A percentile compares a stretch with the other conserved stretches of the same genome.
Conservation (phyloP, 2,329 filamentous ascomycete species). For the Colletotrichum orchidophilum region DNA sequence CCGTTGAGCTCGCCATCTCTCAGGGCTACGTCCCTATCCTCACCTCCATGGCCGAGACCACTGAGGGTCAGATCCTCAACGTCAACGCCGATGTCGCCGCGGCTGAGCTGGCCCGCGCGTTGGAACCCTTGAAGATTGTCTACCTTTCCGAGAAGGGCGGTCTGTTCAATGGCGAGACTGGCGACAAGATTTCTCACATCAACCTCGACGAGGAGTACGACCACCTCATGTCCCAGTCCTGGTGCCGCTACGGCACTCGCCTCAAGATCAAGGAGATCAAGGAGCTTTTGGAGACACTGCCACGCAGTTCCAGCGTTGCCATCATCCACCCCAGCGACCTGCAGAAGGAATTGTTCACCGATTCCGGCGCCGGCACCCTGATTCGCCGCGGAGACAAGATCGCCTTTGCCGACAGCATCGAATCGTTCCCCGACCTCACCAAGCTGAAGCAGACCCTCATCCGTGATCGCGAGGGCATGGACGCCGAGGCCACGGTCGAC, state of each 20-base stretch:
- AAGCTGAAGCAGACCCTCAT: conserved; percentile 85
- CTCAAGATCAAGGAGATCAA: conserved; percentile 99
- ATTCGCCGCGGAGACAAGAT: conserved; percentile 94
- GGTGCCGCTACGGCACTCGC: conserved; percentile 94
- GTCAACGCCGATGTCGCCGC: conserved; percentile 98
- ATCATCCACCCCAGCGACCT: conserved; percentile 97
- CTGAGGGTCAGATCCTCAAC: conserved; percentile 91
- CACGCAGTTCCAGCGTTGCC: conserved; percentile 91
- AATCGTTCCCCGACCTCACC: conserved; percentile 78
- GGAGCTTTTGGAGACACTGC: conserved; percentile 87
- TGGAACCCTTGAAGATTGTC: conserved; percentile 96
- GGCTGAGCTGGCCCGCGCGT: conserved; percentile 85
- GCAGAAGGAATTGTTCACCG: conserved; percentile 96
- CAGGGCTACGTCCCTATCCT: conserved; percentile 92
- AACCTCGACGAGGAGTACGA: conserved; percentile 98
- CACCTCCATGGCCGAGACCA: conserved; percentile 94
- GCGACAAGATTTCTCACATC: conserved; percentile 95
- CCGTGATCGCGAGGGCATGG: conserved; percentile 81
- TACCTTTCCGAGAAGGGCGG: conserved; percentile 99
- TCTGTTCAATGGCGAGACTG: conserved; percentile 91
- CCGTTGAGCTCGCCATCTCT: conserved; percentile 90
- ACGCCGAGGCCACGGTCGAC: conserved; percentile 85
- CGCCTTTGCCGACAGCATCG: conserved; percentile 74
- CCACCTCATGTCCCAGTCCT: conserved; percentile 89
- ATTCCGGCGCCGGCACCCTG: conserved; percentile 92